phyloP scores from a whole-genome alignment of 768 basidiomycete genomes.

The Leccinum subtestaceum region DNA sequence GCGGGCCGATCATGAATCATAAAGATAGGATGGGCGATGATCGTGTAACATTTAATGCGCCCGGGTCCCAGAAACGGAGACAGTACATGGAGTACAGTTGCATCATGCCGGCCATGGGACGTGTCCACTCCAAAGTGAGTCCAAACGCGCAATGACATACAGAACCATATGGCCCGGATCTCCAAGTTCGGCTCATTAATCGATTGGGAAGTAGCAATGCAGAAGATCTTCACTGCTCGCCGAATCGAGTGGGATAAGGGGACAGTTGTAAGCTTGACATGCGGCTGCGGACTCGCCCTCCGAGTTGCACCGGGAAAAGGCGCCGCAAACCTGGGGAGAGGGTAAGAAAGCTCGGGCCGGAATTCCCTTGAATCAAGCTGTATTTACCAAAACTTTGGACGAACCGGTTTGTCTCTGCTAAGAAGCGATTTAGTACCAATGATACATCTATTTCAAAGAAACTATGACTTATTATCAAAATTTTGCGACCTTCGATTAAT shows the following conservation, averaged over 20 bases:
- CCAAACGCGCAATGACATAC: too few species aligned
- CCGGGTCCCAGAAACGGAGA: not conserved
- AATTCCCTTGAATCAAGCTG: not conserved
- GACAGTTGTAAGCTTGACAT: not conserved
- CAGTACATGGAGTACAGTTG: too few species aligned
- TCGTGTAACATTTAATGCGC: not conserved
- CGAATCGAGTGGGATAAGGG: not conserved
- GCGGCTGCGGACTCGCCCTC: not conserved
- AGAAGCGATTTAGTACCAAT: not conserved
- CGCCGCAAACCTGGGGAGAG: not conserved
- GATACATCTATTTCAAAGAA: not conserved
- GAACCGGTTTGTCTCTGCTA: not conserved
- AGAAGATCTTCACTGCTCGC: not conserved
- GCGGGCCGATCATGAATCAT: not conserved
- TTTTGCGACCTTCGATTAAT: not conserved
- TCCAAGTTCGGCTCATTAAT: too few species aligned
- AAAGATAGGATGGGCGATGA: not conserved
- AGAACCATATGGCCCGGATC: too few species aligned
- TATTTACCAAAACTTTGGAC: not conserved
- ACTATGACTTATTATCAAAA: not conserved
- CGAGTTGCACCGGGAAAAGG: not conserved
- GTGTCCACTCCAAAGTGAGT: too few species aligned
- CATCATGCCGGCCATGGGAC: too few species aligned
- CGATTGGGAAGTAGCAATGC: too few species aligned
- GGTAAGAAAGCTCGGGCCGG: not conserved